Percentiles rank a stretch among this genome's conserved stretches.
Evolutionary conservation across 192 early-diverging fungal genomes (phyloP).

Genomic region (Spizellomyces sp.): DNA sequence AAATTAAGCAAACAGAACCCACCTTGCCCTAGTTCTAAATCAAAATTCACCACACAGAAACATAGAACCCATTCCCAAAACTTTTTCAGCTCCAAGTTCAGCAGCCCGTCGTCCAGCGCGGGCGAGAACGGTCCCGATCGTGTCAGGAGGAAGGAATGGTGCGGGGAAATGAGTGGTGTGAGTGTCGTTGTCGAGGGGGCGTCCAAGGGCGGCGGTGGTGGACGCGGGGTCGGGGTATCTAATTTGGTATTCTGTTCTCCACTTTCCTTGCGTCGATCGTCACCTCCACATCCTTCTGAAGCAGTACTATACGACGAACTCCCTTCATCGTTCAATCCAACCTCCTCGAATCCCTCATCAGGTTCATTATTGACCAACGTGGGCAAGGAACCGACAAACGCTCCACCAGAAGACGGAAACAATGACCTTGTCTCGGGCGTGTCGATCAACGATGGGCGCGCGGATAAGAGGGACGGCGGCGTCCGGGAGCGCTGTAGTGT

Average conservation of each 20-base stretch:
- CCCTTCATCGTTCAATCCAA: neutral
- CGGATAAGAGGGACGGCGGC: constrained; percentile 4
- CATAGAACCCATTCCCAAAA: constrained; percentile 54
- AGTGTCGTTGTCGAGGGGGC: neutral
- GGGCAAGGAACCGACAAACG: neutral
- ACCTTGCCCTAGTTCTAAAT: constrained; percentile 56
- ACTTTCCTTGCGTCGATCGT: neutral
- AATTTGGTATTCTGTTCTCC: too few species aligned
- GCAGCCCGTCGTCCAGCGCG: constrained; percentile 16
- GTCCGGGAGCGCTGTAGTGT: neutral
- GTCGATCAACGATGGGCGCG: constrained; percentile 12
- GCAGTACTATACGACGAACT: constrained; percentile 11
- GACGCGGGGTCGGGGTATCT: neutral
- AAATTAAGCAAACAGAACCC: neutral
- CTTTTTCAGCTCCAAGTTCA: constrained; percentile 28
- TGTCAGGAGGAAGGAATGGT: constrained; percentile 2
- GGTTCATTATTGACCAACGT: neutral
- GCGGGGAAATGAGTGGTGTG: constrained; percentile 2
- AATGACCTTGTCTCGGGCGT: neutral
- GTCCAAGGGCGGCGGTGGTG: neutral
- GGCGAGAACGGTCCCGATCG: neutral
- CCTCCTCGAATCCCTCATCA: neutral
- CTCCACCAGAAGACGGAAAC: neutral
- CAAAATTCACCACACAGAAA: constrained; percentile 55
- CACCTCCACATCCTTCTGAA: neutral